These are phyloP conservation scores for Pichia kudriavzevii DNA, from an alignment of 1,139 yeast species.

Conservation along the genomic window DNA sequence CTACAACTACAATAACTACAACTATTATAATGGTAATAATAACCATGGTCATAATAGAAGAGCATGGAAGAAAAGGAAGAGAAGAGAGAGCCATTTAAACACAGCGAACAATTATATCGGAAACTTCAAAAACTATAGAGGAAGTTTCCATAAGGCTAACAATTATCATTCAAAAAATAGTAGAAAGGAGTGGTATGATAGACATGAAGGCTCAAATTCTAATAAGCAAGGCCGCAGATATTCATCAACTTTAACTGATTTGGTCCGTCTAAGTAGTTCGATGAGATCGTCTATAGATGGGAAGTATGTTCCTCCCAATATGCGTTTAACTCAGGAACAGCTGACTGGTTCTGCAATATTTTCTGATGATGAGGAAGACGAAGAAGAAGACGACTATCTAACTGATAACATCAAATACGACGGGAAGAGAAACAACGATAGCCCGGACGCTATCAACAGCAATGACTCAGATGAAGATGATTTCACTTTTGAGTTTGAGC, in stretches of 20 bases:
- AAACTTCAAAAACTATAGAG: not conserved
- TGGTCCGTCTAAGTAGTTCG: slow-evolving; percentile 6
- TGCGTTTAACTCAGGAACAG: slow-evolving; percentile 8
- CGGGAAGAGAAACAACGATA: not conserved
- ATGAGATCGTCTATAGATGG: slow-evolving; percentile 15
- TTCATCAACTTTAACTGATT: slow-evolving; percentile 7
- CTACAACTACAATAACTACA: slow-evolving; percentile 9
- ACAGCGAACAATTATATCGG: not conserved
- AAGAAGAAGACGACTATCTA: slow-evolving; percentile 20
- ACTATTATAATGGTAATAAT: slow-evolving; percentile 14
- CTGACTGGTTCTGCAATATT: slow-evolving; percentile 12
- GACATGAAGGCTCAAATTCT: slow-evolving; percentile 1
- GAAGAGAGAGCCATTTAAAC: slow-evolving; percentile 17
- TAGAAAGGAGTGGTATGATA: too few species aligned
- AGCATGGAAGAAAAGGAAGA: slow-evolving; percentile 27
- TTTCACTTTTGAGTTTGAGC: slow-evolving; percentile 16
- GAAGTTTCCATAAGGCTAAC: slow-evolving; percentile 3
- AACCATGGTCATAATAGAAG: slow-evolving; percentile 21
- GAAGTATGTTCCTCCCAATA: slow-evolving; percentile 65
- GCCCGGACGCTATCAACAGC: too few species aligned
- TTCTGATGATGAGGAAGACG: slow-evolving; percentile 35
- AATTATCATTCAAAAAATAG: slow-evolving; percentile 3
- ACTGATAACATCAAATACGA: slow-evolving; percentile 12
- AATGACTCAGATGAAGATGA: slow-evolving; percentile 10
- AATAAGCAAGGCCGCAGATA: slow-evolving; percentile 6